Conservation (phyloP, 371 early-diverging fungal genomes). For the Fennellomyces sp. region DNA sequence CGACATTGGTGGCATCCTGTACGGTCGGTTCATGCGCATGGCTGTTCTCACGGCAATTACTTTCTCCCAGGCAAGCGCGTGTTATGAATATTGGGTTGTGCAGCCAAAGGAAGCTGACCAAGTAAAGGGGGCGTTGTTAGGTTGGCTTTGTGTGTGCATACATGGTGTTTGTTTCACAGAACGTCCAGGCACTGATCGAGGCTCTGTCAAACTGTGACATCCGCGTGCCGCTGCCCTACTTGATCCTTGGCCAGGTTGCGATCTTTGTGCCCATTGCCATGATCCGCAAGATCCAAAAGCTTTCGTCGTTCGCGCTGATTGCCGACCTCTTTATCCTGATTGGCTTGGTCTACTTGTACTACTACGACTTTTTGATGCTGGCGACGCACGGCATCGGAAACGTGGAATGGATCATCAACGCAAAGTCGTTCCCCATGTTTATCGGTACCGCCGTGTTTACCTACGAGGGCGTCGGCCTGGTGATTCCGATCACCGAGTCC, state of each 20-base stretch:
- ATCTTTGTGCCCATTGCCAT: slow-evolving; percentile 81
- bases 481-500: slow-evolving; percentile 71
- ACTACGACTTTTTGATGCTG: slow-evolving; percentile 64
- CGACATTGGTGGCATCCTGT: slow-evolving; percentile 76
- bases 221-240: slow-evolving; percentile 42
- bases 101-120: background rate
- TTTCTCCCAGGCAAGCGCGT: slow-evolving; percentile 64
- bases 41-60: slow-evolving; percentile 71
- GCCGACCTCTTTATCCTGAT: slow-evolving; percentile 85
- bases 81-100: background rate
- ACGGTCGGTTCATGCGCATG: slow-evolving; percentile 66
- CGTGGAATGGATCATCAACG: slow-evolving; percentile 68
- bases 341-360: slow-evolving; percentile 79
- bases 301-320: slow-evolving; percentile 77
- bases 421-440: slow-evolving; percentile 74
- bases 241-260: slow-evolving; percentile 71
- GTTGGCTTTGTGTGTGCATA: slow-evolving; percentile 88
- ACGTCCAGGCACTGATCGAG: slow-evolving; percentile 70
- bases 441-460: slow-evolving; percentile 91
- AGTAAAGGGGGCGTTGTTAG: slow-evolving; percentile 21
- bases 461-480: slow-evolving; percentile 87
- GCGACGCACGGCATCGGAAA: slow-evolving; percentile 62
- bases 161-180: slow-evolving; percentile 87
- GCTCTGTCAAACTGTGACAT: slow-evolving; percentile 59
- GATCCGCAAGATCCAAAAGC: slow-evolving; percentile 81